Conservation (phyloP, 1,284 basidiomycete genomes). For the Fomitopsis pinicola region DNA sequence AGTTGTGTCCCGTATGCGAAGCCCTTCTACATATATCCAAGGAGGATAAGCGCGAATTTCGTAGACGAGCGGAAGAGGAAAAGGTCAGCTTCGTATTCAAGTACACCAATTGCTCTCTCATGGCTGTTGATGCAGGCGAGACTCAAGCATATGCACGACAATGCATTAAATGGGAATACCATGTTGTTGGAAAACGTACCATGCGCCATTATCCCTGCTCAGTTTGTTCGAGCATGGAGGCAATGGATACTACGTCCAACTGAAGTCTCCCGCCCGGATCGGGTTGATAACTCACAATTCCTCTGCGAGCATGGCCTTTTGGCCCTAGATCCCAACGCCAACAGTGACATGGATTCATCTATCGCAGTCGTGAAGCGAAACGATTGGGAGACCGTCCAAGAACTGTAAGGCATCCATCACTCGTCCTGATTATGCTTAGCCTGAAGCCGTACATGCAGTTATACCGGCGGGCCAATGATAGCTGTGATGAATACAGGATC, state of each 20-base stretch:
- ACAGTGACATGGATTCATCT: constrained; percentile 49
- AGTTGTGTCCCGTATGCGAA: constrained; percentile 59
- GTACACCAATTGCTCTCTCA: constrained; percentile 4
- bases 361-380: constrained; percentile 51
- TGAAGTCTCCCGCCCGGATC: constrained; percentile 51
- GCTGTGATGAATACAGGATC: constrained; percentile 40
- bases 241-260: constrained; percentile 63
- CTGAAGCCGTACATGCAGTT: constrained; percentile 35
- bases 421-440: constrained; percentile 6
- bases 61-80: constrained; percentile 65
- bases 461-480: constrained; percentile 54
- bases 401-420: constrained; percentile 41
- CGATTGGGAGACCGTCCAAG: constrained; percentile 60
- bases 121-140: constrained; percentile 38
- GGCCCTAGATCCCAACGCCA: constrained; percentile 59
- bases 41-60: constrained; percentile 52
- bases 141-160: constrained; percentile 57
- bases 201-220: constrained; percentile 55
- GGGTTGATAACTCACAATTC: constrained; percentile 56
- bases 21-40: constrained; percentile 48
- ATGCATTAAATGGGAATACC: constrained; percentile 42
- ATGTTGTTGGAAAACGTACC: constrained; percentile 40
- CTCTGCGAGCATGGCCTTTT: constrained; percentile 66
- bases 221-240: constrained; percentile 63
- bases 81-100: constrained; percentile 45